Conservation (phyloP, 768 basidiomycete species). For the Auricularia cornea region DNA sequence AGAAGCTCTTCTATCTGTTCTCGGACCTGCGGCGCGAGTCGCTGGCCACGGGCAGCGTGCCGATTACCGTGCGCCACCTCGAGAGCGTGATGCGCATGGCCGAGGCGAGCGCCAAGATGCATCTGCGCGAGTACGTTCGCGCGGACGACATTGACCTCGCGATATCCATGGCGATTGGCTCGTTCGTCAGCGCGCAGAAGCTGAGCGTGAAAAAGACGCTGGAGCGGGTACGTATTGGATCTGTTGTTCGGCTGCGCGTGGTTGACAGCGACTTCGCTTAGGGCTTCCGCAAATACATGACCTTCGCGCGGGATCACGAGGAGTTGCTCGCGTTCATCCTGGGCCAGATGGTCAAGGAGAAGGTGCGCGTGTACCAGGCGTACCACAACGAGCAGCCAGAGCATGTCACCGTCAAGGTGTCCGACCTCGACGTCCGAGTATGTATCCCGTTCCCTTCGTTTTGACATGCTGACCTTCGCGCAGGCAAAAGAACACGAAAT, state of each 20-base stretch:
- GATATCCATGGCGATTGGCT: conserved; percentile 89
- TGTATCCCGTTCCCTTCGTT: conserved; percentile 18
- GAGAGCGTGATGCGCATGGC: conserved; percentile 99
- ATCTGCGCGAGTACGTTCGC: conserved; percentile 90
- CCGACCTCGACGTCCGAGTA: conserved; percentile 84
- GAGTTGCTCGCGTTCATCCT: conserved; percentile 92
- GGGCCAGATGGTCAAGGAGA: conserved; percentile 88
- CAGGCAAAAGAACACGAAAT: conserved; percentile 98
- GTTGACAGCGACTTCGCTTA: conserved; percentile 21
- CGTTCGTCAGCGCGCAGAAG: conserved; percentile 96
- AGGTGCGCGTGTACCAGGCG: conserved; percentile 73
- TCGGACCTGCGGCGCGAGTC: conserved; percentile 94
- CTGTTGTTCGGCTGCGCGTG: neutral
- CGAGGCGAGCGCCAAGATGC: conserved; percentile 98
- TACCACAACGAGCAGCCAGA: conserved; percentile 73
- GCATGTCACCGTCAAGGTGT: conserved; percentile 60
- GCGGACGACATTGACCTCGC: conserved; percentile 95
- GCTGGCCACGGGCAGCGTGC: conserved; percentile 96
- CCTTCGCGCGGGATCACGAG: conserved; percentile 91
- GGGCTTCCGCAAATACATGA: conserved; percentile 97
- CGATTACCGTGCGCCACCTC: conserved; percentile 93
- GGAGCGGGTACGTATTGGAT: conserved; percentile 60
- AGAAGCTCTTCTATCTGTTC: conserved; percentile 90
- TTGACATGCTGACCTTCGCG: conserved; percentile 1
- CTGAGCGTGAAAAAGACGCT: conserved; percentile 97